Conservation (phyloP, 495 filamentous ascomycete species). For the Pseudoneurospora amorphoporcata region DNA sequence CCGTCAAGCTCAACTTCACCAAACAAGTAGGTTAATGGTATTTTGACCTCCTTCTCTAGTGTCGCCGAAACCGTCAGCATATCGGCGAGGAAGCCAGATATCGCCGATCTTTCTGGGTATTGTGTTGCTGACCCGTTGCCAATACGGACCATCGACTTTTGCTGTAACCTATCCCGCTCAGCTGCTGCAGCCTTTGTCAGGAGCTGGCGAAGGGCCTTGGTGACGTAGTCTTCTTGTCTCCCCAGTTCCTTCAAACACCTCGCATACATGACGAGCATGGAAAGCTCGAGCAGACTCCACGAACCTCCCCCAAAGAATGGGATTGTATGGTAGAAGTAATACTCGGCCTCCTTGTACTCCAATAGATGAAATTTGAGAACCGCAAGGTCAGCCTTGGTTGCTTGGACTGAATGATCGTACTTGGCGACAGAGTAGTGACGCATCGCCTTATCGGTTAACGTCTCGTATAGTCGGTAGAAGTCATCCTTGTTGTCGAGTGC, state of each 20-base stretch:
- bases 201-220: constrained; percentile 59
- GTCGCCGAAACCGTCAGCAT: constrained; percentile 52
- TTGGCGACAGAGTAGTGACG: constrained; percentile 67
- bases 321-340: constrained; percentile 70
- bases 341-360: constrained; percentile 65
- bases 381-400: constrained; percentile 76
- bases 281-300: constrained; percentile 72
- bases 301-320: constrained; percentile 71
- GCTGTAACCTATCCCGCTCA: constrained; percentile 37
- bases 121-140: constrained; percentile 3
- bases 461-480: constrained; percentile 58
- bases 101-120: constrained; percentile 46
- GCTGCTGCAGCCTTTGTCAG: constrained; percentile 60
- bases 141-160: constrained; percentile 26
- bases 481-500: constrained; percentile 38
- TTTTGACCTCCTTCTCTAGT: constrained; percentile 52
- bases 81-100: constrained; percentile 52
- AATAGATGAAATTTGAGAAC: constrained; percentile 64
- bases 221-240: constrained; percentile 69
- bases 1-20: constrained; percentile 57
- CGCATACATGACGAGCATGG: constrained; percentile 77
- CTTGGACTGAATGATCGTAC: constrained; percentile 62
- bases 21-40: constrained; percentile 66
- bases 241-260: constrained; percentile 70
- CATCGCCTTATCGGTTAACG: constrained; percentile 58